These are phyloP conservation scores for Ogataea allantospora DNA, from an alignment of 805 yeast species.

Conservation along the genomic window DNA sequence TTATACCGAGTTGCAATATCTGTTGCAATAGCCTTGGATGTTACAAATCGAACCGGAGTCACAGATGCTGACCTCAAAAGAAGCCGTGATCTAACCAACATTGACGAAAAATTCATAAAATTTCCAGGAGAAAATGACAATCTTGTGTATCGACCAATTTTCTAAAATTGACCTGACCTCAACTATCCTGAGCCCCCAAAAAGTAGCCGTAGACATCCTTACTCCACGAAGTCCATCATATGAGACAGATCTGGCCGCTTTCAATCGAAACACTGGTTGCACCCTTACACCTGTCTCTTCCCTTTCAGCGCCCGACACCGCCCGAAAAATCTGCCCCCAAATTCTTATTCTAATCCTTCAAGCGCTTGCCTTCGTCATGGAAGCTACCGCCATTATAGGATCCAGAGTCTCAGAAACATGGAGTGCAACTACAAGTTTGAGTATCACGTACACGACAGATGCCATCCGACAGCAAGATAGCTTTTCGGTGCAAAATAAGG, in stretches of 20 bases:
- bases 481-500: neutral
- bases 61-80: conserved; percentile 8
- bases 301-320: conserved; percentile 3
- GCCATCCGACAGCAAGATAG: neutral
- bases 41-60: conserved; percentile 27
- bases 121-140: neutral
- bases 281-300: conserved; percentile 5
- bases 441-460: neutral
- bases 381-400: neutral
- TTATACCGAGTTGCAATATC: conserved; percentile 39
- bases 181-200: too few species aligned
- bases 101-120: neutral
- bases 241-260: neutral
- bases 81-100: conserved; percentile 5
- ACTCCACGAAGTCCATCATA: too few species aligned
- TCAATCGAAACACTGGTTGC: neutral
- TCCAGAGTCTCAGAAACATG: neutral
- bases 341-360: neutral
- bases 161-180: too few species aligned
- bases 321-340: conserved; percentile 3
- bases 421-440: neutral
- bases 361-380: conserved; percentile 1
- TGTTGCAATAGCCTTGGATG: conserved; percentile 30
- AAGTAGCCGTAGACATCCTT: too few species aligned
- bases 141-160: too few species aligned